phyloP scores from a whole-genome alignment of 331 rosid genomes.

The Arachis monticola region DNA sequence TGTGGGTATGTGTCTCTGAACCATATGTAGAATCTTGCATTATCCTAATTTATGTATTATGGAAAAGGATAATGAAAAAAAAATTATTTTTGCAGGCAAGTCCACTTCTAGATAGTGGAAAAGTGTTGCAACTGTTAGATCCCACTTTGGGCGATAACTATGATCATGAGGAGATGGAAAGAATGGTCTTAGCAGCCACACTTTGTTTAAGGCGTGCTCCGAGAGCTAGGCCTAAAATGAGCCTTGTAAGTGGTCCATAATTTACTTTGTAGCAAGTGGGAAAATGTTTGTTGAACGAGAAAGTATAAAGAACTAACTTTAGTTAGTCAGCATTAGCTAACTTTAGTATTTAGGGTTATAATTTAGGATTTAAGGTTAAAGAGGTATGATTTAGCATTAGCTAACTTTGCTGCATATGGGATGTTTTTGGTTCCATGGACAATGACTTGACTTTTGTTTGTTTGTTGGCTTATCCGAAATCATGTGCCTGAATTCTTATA shows the following conservation, averaged over 20 bases:
- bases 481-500: conserved; percentile 32
- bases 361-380: no score
- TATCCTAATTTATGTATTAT: conserved; percentile 20
- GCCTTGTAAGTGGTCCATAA: conserved; percentile 66
- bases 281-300: no score
- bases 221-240: conserved; percentile 92
- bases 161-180: conserved; percentile 71
- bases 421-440: conserved; percentile 12
- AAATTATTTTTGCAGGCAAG: conserved; percentile 65
- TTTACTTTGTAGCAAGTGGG: not conserved
- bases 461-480: conserved; percentile 29
- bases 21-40: not conserved
- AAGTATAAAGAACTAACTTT: no score
- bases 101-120: conserved; percentile 75
- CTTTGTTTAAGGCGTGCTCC: conserved; percentile 88
- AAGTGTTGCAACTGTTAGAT: conserved; percentile 73
- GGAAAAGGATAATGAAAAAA: conserved; percentile 28
- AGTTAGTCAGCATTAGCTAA: no score
- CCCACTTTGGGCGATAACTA: conserved; percentile 68
- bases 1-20: conserved; percentile 80
- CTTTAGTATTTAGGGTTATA: no score
- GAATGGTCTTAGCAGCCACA: conserved; percentile 85
- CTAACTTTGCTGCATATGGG: conserved; percentile 7
- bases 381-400: no score
- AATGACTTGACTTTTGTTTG: not conserved